These are phyloP conservation scores for Hirsutella thompsonii DNA, from an alignment of 2,329 filamentous ascomycete species.

Conservation along the genomic window DNA sequence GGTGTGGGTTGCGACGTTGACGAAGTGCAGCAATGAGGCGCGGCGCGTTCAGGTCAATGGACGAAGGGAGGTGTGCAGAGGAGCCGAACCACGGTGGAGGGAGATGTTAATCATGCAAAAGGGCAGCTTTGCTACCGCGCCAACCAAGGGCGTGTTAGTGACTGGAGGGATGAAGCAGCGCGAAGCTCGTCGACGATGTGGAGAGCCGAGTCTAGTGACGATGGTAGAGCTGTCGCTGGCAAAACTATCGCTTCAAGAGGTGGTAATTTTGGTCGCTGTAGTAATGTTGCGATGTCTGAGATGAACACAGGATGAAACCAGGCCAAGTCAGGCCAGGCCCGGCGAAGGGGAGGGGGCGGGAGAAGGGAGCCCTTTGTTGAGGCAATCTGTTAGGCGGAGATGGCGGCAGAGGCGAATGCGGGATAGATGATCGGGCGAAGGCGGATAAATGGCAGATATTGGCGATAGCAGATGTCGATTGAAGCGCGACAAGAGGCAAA, in stretches of 20 bases:
- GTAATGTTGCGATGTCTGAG: not conserved
- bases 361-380: not conserved
- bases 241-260: too few relatives aligned
- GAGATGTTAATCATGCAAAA: too few relatives aligned
- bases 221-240: too few relatives aligned
- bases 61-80: too few relatives aligned
- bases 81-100: too few relatives aligned
- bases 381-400: not conserved
- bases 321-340: not conserved
- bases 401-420: not conserved
- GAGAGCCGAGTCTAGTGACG: too few relatives aligned
- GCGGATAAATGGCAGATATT: not conserved
- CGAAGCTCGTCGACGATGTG: too few relatives aligned
- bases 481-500: not conserved
- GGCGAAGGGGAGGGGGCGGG: not conserved
- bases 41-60: too few relatives aligned
- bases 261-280: too few relatives aligned
- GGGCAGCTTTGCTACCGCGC: not conserved
- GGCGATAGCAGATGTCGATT: not conserved
- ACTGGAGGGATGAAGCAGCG: not conserved
- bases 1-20: too few relatives aligned
- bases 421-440: not conserved
- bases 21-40: too few relatives aligned
- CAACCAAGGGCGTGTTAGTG: not conserved
- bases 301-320: not conserved